Percentiles rank a stretch among this genome's conserved stretches.
These are phyloP conservation scores for Multifurca ochricompacta DNA, from an alignment of 768 basidiomycete species.

Conservation along the genomic window DNA sequence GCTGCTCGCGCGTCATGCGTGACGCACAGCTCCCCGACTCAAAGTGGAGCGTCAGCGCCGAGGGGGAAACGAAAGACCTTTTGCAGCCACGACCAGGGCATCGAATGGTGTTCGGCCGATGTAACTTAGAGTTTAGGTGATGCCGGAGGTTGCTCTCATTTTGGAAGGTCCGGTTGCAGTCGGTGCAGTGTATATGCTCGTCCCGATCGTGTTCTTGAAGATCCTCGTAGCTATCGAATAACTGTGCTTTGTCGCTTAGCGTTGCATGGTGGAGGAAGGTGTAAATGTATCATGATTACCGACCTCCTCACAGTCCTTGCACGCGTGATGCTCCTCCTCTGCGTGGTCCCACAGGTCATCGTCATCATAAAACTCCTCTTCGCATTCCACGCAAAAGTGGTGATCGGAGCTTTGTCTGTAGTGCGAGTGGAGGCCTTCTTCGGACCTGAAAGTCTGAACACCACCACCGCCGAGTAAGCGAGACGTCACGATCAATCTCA, in stretches of 20 bases:
- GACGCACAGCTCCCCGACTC: constrained; percentile 53
- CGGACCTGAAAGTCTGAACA: too few species aligned
- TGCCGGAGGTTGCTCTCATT: constrained; percentile 33
- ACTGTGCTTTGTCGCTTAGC: background rate
- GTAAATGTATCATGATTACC: constrained; percentile 16
- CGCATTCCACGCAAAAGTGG: background rate
- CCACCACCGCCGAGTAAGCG: too few species aligned
- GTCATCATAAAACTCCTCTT: background rate
- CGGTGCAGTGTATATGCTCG: constrained; percentile 35
- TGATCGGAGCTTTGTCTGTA: background rate
- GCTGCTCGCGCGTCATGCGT: constrained; percentile 33
- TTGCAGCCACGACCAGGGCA: constrained; percentile 40
- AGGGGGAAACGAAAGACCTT: constrained; percentile 39
- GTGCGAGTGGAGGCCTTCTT: too few species aligned
- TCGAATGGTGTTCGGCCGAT: constrained; percentile 33
- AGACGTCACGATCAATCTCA: too few species aligned
- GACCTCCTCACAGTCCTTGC: background rate
- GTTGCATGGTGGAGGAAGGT: too few species aligned
- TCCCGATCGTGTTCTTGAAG: constrained; percentile 16
- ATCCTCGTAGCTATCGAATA: background rate
- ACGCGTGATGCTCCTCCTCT: background rate
- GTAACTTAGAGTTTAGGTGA: constrained; percentile 49
- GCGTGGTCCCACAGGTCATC: background rate
- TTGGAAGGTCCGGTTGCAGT: constrained; percentile 39
- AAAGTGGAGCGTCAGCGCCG: constrained; percentile 54